A percentile compares a stretch with the other conserved stretches of the same genome.
These are phyloP conservation scores for Ramalina intermedia DNA, from an alignment of 495 filamentous ascomycete genomes.

Conservation along the genomic window DNA sequence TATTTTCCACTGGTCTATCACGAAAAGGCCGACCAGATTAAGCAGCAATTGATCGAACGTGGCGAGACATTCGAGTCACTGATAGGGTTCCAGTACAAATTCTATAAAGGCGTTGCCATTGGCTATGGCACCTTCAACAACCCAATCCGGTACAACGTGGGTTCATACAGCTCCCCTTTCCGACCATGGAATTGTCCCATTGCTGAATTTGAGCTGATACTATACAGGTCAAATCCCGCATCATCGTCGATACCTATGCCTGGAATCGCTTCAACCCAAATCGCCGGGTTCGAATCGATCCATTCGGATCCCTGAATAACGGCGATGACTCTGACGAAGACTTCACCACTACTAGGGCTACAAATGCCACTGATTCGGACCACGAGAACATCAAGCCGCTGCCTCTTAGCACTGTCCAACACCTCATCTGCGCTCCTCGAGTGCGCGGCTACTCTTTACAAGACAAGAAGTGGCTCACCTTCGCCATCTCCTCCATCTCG, in stretches of 20 bases:
- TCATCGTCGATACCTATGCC: constrained; percentile 37
- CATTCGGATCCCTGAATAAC: background rate
- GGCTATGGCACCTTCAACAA: constrained; percentile 12
- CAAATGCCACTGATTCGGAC: background rate
- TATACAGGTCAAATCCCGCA: constrained; percentile 31
- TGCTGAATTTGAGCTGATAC: background rate
- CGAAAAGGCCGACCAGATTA: constrained; percentile 21
- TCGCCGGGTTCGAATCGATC: constrained; percentile 32
- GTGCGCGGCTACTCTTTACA: constrained; percentile 30
- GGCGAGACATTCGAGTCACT: constrained; percentile 37
- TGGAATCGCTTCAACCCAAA: constrained; percentile 15
- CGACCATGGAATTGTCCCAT: background rate
- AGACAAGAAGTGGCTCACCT: constrained; percentile 32
- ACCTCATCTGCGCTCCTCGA: constrained; percentile 9
- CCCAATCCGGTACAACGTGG: constrained; percentile 26
- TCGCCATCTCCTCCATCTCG: constrained; percentile 25
- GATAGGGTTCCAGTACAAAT: constrained; percentile 47
- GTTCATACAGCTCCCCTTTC: background rate
- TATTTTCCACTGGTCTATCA: constrained; percentile 46
- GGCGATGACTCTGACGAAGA: constrained; percentile 3
- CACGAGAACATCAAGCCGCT: background rate
- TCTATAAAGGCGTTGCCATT: constrained; percentile 38
- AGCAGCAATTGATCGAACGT: constrained; percentile 25
- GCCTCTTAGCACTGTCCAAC: constrained; percentile 1
- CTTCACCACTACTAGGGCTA: background rate